Base-by-base conservation (phyloP, 2,329 filamentous ascomycete genomes). In the Sporothrix inflata region DNA sequence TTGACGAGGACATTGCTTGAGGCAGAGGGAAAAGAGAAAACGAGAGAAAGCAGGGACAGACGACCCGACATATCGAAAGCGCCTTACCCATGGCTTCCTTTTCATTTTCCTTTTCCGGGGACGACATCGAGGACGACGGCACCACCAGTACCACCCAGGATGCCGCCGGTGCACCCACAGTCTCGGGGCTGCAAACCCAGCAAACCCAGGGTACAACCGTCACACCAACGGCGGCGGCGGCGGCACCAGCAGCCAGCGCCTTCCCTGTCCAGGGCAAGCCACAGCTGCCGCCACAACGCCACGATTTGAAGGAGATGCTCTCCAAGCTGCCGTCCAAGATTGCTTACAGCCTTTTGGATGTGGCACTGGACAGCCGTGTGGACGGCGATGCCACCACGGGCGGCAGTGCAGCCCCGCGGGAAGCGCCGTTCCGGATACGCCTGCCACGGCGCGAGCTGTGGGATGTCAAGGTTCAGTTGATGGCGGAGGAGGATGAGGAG, bases 391-490 rank as follows among this genome's bases (percentile, higher is more conserved):
- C 0, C 45, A n/a, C 12, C 34, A 30, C 51, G 5, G 24, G 24
- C 51, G 14, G 16, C 38, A 61, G n/a, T n/a, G 14, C 40, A n/a
- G 57, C 45, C 16, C 42, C 47, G 16, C 45, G 60, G 3, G 69
- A 51, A n/a, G 40, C 34, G 11, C 55, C 69, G 30, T 63, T 24
- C 38, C 38, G 38, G 27, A 78, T 91, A 11, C 81, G 80, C 49
- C 83, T 96, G 8, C 92, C 92, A 0, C 88, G 92, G 51, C 88
- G 93, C 73, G 92, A 94, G 79, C 84, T 96, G 61, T 95, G 92
- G 88, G 93, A 96, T 78, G 90, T 95, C 51, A 87, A 91, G 45
- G 86, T 94, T 49, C 93, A 96, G 83, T 84, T 96, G 73, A 94
- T 95, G 90, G 91, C 92, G 30, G 89, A 91, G 79, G 89, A 89